Base-by-base conservation (phyloP, 768 basidiomycete genomes). In the Leccinum incarnatum region DNA sequence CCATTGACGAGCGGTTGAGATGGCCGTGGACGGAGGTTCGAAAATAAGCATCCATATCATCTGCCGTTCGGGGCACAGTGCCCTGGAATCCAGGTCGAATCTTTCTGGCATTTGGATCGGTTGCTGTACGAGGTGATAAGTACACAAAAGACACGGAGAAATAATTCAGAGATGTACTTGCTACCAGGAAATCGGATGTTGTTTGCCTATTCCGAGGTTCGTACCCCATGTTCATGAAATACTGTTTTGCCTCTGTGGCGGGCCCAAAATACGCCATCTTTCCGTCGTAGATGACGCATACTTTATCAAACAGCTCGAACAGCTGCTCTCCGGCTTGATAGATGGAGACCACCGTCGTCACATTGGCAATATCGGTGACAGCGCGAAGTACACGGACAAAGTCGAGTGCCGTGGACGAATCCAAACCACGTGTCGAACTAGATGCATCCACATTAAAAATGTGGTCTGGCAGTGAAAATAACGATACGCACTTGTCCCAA, bases 261-360 rank as follows among this genome's bases (percentile, higher is more conserved):
- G 53, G 46, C 10, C 59, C 61, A 51, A 56, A 62, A 21, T 62
- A 62, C 6, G 15, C 54, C 60, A 62, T 56, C 25, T 29, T 62
- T 23, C 59, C 60, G 0, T 62, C 59, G n/a, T 53, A 42, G 2
- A 62, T 42, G 46, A 62, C 23, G 19, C 58, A 59, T 6, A 62
- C 54, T 25, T 62, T 88, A 78, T 89, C 86, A 64, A 89, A 94
- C 46, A 80, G 75, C 25, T 80, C 58, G 58, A 85, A 87, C 0
- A 88, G 68, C 2, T 78, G 77, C 68, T 93, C 89, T 53, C 87
- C 86, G 7, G 89, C 92, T 72, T 94, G 92, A 72, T 27, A 27
- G 25, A 27, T 27, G 5, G 25, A 27, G 25, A 27, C 25, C 25
- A 27, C 25, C 25, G 25, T 27, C 6, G 25, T 5, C 1, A 27